Percentiles rank a stretch among this genome's conserved stretches.
Evolutionary conservation across 2,329 filamentous ascomycete genomes (phyloP).

Genomic region (Aureobasidium sp.): DNA sequence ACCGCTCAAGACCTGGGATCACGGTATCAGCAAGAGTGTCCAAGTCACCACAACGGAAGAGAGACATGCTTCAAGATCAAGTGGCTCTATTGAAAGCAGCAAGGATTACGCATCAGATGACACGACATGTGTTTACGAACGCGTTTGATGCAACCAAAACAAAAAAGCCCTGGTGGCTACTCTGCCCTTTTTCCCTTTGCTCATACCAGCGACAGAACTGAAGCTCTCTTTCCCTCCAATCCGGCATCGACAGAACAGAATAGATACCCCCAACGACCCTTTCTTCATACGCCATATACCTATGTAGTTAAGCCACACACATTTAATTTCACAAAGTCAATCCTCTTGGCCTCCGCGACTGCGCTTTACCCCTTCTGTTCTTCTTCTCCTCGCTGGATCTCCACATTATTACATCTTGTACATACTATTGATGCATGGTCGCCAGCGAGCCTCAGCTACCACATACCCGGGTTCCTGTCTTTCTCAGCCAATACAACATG

Average conservation of each 20-base stretch:
- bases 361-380: too few relatives aligned
- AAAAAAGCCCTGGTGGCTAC: background rate
- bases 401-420: too few relatives aligned
- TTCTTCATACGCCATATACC: too few relatives aligned
- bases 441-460: too few relatives aligned
- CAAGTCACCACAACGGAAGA: constrained; percentile 19
- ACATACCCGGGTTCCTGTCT: too few relatives aligned
- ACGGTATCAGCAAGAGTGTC: constrained; percentile 21
- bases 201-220: background rate
- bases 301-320: background rate
- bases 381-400: too few relatives aligned
- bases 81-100: constrained; percentile 1
- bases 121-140: constrained; percentile 6
- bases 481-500: too few relatives aligned
- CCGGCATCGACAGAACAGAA: constrained; percentile 12
- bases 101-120: constrained; percentile 5
- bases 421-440: too few relatives aligned
- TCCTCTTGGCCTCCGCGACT: background rate
- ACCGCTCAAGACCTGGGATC: constrained; percentile 10
- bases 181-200: background rate
- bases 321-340: background rate
- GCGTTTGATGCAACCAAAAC: background rate
- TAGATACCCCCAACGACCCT: constrained; percentile 2
- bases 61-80: constrained; percentile 4
- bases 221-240: background rate